Percentiles rank a stretch among this genome's conserved stretches.
phyloP scores from a whole-genome alignment of 2,329 filamentous ascomycete genomes.

The Alternaria sp. region DNA sequence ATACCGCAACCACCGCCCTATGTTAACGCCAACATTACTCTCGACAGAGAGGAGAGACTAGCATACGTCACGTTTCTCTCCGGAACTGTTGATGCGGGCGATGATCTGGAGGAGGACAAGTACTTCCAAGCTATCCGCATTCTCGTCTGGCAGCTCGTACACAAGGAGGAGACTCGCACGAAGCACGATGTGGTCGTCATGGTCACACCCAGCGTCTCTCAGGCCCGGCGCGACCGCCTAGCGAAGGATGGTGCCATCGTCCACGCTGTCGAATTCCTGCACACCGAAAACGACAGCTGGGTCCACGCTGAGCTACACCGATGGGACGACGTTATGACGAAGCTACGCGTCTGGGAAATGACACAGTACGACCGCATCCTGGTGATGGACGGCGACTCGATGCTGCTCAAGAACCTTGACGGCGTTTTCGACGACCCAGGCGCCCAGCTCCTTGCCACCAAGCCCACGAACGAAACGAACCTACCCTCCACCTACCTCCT shows the following conservation, averaged over 20 bases:
- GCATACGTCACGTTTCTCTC: conserved; percentile 38
- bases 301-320: conserved; percentile 18
- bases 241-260: conserved; percentile 36
- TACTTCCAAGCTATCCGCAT: conserved; percentile 39
- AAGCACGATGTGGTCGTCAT: conserved; percentile 35
- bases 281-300: conserved; percentile 22
- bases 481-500: conserved; percentile 44
- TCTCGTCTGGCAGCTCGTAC: conserved; percentile 41
- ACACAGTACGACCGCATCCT: conserved; percentile 44
- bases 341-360: conserved; percentile 49
- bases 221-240: conserved; percentile 26
- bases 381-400: conserved; percentile 47
- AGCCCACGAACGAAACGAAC: neutral
- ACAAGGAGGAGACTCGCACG: conserved; percentile 30
- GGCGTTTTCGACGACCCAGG: conserved; percentile 46
- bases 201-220: conserved; percentile 31
- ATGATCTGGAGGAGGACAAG: conserved; percentile 33
- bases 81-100: conserved; percentile 17
- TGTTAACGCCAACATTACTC: neutral
- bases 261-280: conserved; percentile 29
- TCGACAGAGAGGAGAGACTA: conserved; percentile 7
- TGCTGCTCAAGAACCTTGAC: conserved; percentile 40
- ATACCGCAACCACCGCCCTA: neutral
- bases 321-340: conserved; percentile 49
- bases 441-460: conserved; percentile 10